These are phyloP conservation scores for Rhododendron ferrugineum DNA, from an alignment of 148 eudicot genomes.

Conservation along the genomic window DNA sequence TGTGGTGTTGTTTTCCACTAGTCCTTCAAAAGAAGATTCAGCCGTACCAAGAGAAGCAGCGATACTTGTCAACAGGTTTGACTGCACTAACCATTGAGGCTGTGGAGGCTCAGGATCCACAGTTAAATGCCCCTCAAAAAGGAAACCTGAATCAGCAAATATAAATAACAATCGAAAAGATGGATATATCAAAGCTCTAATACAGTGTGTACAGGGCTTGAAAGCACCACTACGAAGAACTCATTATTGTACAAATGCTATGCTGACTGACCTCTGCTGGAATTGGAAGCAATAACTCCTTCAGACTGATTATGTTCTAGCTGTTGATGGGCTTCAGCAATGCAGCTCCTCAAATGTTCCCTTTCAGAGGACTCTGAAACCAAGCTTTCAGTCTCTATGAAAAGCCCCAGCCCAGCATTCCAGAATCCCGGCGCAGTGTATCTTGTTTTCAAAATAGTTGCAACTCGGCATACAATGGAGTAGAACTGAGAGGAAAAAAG, in stretches of 20 bases:
- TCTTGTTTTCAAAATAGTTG: slow-evolving; percentile 73
- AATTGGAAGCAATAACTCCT: background rate
- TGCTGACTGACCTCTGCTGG: slow-evolving; percentile 24
- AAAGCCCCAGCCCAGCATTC: slow-evolving; percentile 67
- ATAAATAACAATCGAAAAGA: background rate
- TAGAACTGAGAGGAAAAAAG: slow-evolving; percentile 36
- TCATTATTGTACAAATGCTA: background rate
- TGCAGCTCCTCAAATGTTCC: slow-evolving; percentile 45
- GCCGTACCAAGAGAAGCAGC: slow-evolving; percentile 34
- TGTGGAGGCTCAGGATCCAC: slow-evolving; percentile 88
- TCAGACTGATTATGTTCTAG: slow-evolving; percentile 35
- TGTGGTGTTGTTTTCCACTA: slow-evolving; percentile 3
- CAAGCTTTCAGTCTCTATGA: slow-evolving; percentile 46
- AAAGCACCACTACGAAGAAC: background rate
- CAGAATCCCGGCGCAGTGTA: slow-evolving; percentile 80
- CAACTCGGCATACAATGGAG: slow-evolving; percentile 72
- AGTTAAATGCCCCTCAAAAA: slow-evolving; percentile 93
- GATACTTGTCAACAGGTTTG: slow-evolving; percentile 49
- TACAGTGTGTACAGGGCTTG: background rate
- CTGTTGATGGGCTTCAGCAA: slow-evolving; percentile 36
- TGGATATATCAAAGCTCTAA: background rate
- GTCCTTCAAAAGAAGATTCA: slow-evolving; percentile 18
- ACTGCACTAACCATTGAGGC: slow-evolving; percentile 72
- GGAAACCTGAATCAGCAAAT: slow-evolving; percentile 33
- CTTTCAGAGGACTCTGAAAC: slow-evolving; percentile 34